Base-by-base conservation (phyloP, 1,284 basidiomycete genomes). In the Takashimella tepidaria region DNA sequence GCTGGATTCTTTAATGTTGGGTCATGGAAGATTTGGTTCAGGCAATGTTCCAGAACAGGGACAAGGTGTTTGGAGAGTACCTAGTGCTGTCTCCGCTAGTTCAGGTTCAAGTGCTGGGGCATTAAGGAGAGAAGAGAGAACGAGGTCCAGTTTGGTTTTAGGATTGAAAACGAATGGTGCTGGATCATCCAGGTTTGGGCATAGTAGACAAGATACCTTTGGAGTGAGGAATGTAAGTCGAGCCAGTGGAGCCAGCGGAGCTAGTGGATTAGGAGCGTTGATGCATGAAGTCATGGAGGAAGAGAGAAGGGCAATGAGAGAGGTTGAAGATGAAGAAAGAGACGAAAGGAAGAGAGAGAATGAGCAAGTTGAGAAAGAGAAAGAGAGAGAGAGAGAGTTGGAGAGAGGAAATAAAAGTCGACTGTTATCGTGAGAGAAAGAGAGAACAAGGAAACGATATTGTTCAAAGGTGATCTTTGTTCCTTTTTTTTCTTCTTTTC, bases 251-350 rank as follows among this genome's bases (percentile, higher is more conserved):
- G 31, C 16, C 31, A 37, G 31, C 16, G 31, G 31, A 16, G 31
- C 16, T 8, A 37, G 31, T 37, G 31, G 31, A 16, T 8, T 37
- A 37, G 31, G 31, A 25, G 58, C 56, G 13, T 45, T 68, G 25
- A 26, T 68, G 23, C 40, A 54, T 21, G 66, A 70, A 48, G 62
- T 70, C 2, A 67, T 70, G 61, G 57, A 59, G 41, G 68, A 70
- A 48, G 68, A 70, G 51, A 31, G 53, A 13, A 44, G 47, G 19
- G 59, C 58, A 1, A 55, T 49, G 31, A 44, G 56, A 41, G 56
- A 54, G 19, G 41, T 47, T 3, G 47, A 48, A n/a, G 40, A 62
- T 22, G 57, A 60, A 31, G 57, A 63, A 22, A n/a, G 25, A 11
- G 54, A 45, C 4, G 59, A 61, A 6, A 11, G 45, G 23, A 56